Evolutionary conservation across 2,329 filamentous ascomycete genomes (phyloP), one percentile per base, ranked within the genome.

Genomic region (Coleophoma eucalyptorum): DNA sequence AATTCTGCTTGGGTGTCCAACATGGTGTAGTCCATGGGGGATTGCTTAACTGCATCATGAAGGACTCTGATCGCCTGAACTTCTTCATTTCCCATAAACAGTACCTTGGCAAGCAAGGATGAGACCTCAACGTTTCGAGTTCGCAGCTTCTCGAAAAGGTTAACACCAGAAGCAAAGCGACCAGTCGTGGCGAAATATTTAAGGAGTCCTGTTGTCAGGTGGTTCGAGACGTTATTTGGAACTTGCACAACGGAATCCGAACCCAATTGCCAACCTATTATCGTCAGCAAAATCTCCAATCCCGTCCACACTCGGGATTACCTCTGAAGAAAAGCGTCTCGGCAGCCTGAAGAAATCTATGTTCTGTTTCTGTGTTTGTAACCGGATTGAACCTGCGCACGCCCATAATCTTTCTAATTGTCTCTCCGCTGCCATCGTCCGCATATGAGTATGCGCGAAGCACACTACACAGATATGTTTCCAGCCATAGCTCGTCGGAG

Each of bases 201-300:
- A 32, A 99, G 76, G 5, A 99, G 81, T 3, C 95, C 94, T n/a
- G 90, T 86, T 1, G 93, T 96, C 37, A 99, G 78, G 68, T 97
- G 92, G 66, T 99, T 99, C 15, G 90, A 95, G 50, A 97, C 94
- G 52, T 94, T 87, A 63, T 96, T 99, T 3, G 94, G 94, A 3
- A 99, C 93, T 70, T 99, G 94, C 5, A 97, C 95, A 64, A 97
- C 89, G 0, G 93, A 93, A 66, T 99, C 94, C 16, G 94, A 97
- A 50, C 94, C 95, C 20, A 99, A 76, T 70, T 97, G 93, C 84
- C 92, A 95, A 56, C 92, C 90, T 93, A 58, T 43, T 31, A 10
- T 32, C 43, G 43, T 63, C 46, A 66, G 58, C 41, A 50, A 31
- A 38, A 16, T 44, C 19, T 26, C 26, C 35, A 18, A 18, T 11